phyloP scores from a whole-genome alignment of 2,329 filamentous ascomycete species.

The Clarireedia homoeocarpa region DNA sequence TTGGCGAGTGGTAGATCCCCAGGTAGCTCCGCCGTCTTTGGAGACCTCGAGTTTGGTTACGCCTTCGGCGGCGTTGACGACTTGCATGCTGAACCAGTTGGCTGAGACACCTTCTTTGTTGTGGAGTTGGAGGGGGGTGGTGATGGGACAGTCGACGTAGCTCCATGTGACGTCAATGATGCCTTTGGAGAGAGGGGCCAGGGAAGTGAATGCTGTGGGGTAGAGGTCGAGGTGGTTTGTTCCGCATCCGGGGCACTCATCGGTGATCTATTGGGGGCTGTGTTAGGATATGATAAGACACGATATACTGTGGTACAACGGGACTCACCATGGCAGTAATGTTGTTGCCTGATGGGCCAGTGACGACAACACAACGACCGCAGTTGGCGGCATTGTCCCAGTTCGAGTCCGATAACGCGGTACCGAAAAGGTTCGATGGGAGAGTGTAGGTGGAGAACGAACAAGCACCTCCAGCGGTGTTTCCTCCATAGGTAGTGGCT shows the following conservation, averaged over 20 bases:
- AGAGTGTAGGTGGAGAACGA: conserved; percentile 56
- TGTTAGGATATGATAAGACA: neutral
- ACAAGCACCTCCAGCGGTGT: conserved; percentile 52
- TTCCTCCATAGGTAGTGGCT: conserved; percentile 48
- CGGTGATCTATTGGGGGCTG: conserved; percentile 37
- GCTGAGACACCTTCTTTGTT: conserved; percentile 45
- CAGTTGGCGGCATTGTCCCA: conserved; percentile 51
- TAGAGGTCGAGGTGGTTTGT: conserved; percentile 49
- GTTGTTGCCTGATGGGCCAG: conserved; percentile 45
- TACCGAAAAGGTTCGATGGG: conserved; percentile 50
- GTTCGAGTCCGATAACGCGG: conserved; percentile 49
- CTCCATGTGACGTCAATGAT: conserved; percentile 43
- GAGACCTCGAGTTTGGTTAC: conserved; percentile 52
- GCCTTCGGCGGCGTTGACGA: conserved; percentile 52
- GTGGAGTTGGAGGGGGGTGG: conserved; percentile 40
- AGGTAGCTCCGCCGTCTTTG: conserved; percentile 50
- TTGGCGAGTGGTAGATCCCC: conserved; percentile 46
- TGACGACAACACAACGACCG: conserved; percentile 54
- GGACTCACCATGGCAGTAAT: conserved; percentile 55
- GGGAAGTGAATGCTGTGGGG: conserved; percentile 39
- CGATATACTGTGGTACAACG: neutral
- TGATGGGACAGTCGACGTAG: conserved; percentile 43
- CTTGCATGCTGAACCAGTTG: conserved; percentile 55
- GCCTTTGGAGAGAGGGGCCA: conserved; percentile 38
- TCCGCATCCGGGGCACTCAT: conserved; percentile 49